Percentiles rank a stretch among this genome's conserved stretches.
These are phyloP conservation scores for Colletotrichum sp. DNA, from an alignment of 2,329 filamentous ascomycete genomes.

Conservation along the genomic window DNA sequence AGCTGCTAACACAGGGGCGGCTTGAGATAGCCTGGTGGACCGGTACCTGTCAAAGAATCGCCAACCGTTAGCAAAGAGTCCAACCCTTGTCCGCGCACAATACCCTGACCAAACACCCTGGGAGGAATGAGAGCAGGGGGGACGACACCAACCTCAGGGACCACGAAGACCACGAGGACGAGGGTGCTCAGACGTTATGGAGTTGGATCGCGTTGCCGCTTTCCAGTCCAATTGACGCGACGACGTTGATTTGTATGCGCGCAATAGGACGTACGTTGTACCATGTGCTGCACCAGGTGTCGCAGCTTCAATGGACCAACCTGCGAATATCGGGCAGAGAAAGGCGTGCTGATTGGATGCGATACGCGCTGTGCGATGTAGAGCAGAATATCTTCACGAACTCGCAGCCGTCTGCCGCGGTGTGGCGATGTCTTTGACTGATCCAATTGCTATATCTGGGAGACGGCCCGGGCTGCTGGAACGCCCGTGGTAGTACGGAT, in stretches of 20 bases:
- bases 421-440: not conserved
- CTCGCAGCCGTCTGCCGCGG: conserved; percentile 1
- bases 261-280: not conserved
- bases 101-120: not conserved
- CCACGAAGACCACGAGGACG: not conserved
- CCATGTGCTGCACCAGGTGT: not conserved
- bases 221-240: not conserved
- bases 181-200: not conserved
- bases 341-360: conserved; percentile 9
- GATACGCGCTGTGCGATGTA: conserved; percentile 17
- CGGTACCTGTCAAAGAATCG: conserved; percentile 20
- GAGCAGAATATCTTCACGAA: not conserved
- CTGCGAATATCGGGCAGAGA: not conserved
- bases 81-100: not conserved
- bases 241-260: not conserved
- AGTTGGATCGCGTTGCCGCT: not conserved
- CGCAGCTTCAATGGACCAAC: not conserved
- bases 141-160: not conserved
- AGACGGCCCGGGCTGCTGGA: conserved; percentile 12
- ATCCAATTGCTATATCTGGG: not conserved
- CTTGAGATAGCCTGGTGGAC: conserved; percentile 11
- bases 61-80: conserved; percentile 10
- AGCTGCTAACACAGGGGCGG: not conserved
- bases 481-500: not conserved
- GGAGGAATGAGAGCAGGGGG: not conserved